These are phyloP conservation scores for Ogataea zsoltii DNA, from an alignment of 805 yeast species.

Conservation along the genomic window DNA sequence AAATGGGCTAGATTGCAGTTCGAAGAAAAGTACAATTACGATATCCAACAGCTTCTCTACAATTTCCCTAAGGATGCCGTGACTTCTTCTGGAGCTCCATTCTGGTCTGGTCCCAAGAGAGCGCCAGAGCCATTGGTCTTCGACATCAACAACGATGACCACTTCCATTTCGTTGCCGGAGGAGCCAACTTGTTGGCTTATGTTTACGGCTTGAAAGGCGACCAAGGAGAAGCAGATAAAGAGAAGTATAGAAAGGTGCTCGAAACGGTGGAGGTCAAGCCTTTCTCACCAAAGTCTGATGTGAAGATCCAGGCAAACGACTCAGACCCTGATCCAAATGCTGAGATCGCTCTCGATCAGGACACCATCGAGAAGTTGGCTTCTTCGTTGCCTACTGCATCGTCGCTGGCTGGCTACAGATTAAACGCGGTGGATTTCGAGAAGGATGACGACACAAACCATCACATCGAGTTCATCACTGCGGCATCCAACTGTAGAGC, in stretches of 20 bases:
- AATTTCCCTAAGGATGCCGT: slow-evolving; percentile 95
- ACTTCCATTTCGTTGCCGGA: slow-evolving; percentile 78
- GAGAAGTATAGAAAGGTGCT: slow-evolving; percentile 55
- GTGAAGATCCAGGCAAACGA: slow-evolving; percentile 82
- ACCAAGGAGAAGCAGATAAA: slow-evolving; percentile 50
- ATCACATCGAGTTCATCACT: slow-evolving; percentile 92
- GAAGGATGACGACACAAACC: slow-evolving; percentile 96
- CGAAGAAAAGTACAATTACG: slow-evolving; percentile 81
- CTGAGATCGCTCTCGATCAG: slow-evolving; percentile 49
- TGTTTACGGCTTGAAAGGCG: slow-evolving; percentile 87
- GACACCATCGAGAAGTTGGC: slow-evolving; percentile 70
- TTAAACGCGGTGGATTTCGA: slow-evolving; percentile 91
- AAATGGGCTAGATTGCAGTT: slow-evolving; percentile 93
- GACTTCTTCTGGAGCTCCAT: slow-evolving; percentile 87
- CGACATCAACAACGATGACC: slow-evolving; percentile 74
- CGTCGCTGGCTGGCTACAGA: slow-evolving; percentile 85
- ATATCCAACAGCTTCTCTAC: slow-evolving; percentile 84
- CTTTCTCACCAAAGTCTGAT: slow-evolving; percentile 74
- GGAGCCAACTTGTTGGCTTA: slow-evolving; percentile 91
- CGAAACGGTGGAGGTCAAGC: slow-evolving; percentile 48
- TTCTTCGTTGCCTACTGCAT: slow-evolving; percentile 82
- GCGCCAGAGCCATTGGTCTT: slow-evolving; percentile 87
- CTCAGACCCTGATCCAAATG: slow-evolving; percentile 86
- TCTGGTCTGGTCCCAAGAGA: slow-evolving; percentile 98
- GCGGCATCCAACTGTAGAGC: slow-evolving; percentile 98